Evolutionary conservation across 2,329 filamentous ascomycete genomes (phyloP).

Genomic region (Fusarium sp.): DNA sequence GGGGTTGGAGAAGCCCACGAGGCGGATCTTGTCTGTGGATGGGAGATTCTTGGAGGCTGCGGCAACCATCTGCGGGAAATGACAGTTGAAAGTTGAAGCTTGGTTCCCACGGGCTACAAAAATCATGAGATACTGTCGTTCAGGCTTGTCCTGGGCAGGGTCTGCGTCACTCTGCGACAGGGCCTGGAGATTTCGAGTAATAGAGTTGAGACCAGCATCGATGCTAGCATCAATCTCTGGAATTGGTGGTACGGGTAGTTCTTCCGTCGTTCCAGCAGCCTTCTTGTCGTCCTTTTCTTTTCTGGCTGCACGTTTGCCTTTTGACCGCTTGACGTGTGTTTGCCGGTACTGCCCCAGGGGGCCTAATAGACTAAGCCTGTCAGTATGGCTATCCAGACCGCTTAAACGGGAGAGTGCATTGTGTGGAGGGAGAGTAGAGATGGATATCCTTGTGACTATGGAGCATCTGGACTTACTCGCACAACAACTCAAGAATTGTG

Average conservation of each 20-base stretch:
- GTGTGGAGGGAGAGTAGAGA: not conserved
- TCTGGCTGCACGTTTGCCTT: slow-evolving; percentile 67
- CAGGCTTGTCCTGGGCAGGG: not conserved
- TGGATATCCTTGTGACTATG: not conserved
- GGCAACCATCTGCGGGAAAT: slow-evolving; percentile 68
- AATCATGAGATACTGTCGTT: slow-evolving; percentile 60
- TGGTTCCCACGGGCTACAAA: slow-evolving; percentile 71
- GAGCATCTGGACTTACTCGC: slow-evolving; percentile 62
- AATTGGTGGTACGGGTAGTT: slow-evolving; percentile 48
- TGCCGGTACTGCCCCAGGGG: slow-evolving; percentile 73
- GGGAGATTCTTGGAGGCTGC: slow-evolving; percentile 60
- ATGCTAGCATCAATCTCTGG: slow-evolving; percentile 69
- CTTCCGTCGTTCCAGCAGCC: slow-evolving; percentile 26
- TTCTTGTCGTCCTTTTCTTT: slow-evolving; percentile 60
- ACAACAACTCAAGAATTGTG: slow-evolving; percentile 74
- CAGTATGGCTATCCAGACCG: slow-evolving; percentile 7
- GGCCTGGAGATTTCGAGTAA: slow-evolving; percentile 69
- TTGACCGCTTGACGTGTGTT: slow-evolving; percentile 66
- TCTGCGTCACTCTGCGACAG: slow-evolving; percentile 42
- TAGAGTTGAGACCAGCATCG: slow-evolving; percentile 73
- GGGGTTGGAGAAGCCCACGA: slow-evolving; percentile 72
- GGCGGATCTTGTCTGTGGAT: slow-evolving; percentile 58
- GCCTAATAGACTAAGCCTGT: slow-evolving; percentile 64
- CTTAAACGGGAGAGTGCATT: not conserved
- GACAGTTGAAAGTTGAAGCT: slow-evolving; percentile 68